Percentiles rank a stretch among this genome's conserved stretches.
phyloP scores from a whole-genome alignment of 2,329 filamentous ascomycete species.

The Alternaria panax region DNA sequence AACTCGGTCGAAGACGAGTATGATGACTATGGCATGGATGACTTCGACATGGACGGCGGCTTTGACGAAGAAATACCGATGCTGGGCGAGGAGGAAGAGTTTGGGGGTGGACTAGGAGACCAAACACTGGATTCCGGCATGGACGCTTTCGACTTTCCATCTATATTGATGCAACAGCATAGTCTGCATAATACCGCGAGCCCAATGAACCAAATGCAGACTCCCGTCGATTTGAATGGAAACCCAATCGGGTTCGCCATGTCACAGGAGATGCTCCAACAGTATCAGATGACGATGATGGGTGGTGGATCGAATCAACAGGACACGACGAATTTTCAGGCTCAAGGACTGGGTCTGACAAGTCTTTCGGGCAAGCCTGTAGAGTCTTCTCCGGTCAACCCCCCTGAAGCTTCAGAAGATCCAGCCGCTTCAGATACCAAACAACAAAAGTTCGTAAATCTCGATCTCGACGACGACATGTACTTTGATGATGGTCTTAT shows the following conservation, averaged over 20 bases:
- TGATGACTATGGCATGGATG: conserved; percentile 50
- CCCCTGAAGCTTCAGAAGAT: conserved; percentile 17
- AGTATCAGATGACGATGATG: conserved; percentile 20
- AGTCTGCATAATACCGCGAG: conserved; percentile 16
- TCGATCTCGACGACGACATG: conserved; percentile 61
- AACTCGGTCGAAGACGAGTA: conserved; percentile 48
- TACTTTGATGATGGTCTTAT: conserved; percentile 73
- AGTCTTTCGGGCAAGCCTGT: conserved; percentile 18
- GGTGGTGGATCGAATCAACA: not conserved
- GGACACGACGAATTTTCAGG: not conserved
- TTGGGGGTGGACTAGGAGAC: conserved; percentile 31
- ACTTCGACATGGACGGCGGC: conserved; percentile 63
- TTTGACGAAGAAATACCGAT: conserved; percentile 73
- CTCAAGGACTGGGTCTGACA: conserved; percentile 28
- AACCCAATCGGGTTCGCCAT: conserved; percentile 45
- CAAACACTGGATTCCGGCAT: conserved; percentile 40
- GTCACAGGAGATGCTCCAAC: conserved; percentile 35
- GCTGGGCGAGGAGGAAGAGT: conserved; percentile 49
- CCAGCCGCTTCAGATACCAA: conserved; percentile 11
- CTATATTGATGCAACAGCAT: conserved; percentile 35
- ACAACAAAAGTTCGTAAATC: conserved; percentile 12
- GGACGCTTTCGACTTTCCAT: conserved; percentile 45
- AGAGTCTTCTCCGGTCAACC: conserved; percentile 16
- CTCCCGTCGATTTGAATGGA: conserved; percentile 40
- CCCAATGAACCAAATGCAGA: conserved; percentile 33